Evolutionary conservation across 306 rosid genomes (phyloP), one percentile per base, ranked within the genome.

Genomic region (Gynostemma pentaphyllum): DNA sequence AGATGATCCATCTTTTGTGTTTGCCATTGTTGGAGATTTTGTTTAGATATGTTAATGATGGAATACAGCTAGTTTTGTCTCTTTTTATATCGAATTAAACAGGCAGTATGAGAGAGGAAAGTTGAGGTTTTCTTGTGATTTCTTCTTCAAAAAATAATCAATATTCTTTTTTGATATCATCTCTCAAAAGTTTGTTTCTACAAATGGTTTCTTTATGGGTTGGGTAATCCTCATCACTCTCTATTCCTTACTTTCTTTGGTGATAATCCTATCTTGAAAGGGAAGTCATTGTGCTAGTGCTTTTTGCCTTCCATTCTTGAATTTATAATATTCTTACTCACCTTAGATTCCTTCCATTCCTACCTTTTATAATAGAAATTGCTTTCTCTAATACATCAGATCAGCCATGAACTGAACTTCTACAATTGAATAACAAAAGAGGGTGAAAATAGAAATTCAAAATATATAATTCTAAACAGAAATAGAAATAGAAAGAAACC

Each of bases 281-380:
- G 36, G n/a, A 51, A 23, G 5, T 51, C 6, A 24, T 5, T 12
- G 36, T 13, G 21, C 5, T 26, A 51, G 11, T n/a, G 11, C 61
- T 7, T 27, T 28, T 27, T 28, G 62, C 44, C 45, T 56, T 56
- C 9, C 19, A 45, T 29, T 57, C 36, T 57, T 5, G 18, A 34
- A 19, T 9, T n/a, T 36, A 36, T 3, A 57, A 57, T 22, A 57
- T 57, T 56, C 63, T 56, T 56, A 32, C 63, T 56, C 19, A 34
- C 16, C 28, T 57, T 57, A n/a, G 6, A 57, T 36, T 57, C 64
- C 64, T 57, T 36, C n/a, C n/a, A n/a, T n/a, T n/a, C n/a, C n/a
- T n/a, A n/a, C n/a, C n/a, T n/a, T n/a, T n/a, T n/a, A n/a, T n/a
- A n/a, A n/a, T n/a, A n/a, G n/a, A n/a, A n/a, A n/a, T n/a, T n/a